Conservation (phyloP, 768 basidiomycete genomes). For the Mycena filopes region DNA sequence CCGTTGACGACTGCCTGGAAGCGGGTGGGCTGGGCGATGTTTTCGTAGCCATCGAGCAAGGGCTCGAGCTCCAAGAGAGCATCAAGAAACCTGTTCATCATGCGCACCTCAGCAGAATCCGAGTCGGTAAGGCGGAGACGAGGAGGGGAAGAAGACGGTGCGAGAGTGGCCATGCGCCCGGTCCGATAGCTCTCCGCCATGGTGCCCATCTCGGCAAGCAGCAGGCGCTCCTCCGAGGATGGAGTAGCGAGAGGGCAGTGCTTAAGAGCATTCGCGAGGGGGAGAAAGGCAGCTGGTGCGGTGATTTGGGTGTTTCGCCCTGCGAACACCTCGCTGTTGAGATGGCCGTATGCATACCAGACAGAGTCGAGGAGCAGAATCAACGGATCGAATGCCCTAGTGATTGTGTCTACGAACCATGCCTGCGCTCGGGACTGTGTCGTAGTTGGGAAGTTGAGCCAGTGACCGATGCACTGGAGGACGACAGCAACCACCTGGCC, state of each 20-base stretch:
- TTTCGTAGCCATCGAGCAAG: neutral
- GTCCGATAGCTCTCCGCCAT: neutral
- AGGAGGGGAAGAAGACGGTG: neutral
- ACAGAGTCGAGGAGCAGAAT: neutral
- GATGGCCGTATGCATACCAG: constrained; percentile 8
- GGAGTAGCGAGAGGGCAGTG: neutral
- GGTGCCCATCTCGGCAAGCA: neutral
- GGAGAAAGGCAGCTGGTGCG: neutral
- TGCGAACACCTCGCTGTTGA: constrained; percentile 5
- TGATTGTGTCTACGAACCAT: constrained; percentile 2
- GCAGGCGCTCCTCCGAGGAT: neutral
- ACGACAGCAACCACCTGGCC: neutral
- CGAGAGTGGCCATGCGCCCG: too few relatives aligned
- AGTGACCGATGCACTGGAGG: neutral
- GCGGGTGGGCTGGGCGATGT: neutral
- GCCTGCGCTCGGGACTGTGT: neutral
- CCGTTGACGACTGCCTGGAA: neutral
- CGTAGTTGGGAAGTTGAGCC: constrained; percentile 1
- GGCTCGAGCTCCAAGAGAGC: constrained; percentile 2
- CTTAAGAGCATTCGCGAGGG: neutral
- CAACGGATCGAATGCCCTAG: neutral
- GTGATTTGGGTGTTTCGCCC: neutral
- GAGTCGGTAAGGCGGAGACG: neutral
- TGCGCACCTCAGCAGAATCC: neutral
- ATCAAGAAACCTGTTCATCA: neutral